Conservation (phyloP, 2,329 filamentous ascomycete species). For the Stagonosporopsis chrysanthemi region DNA sequence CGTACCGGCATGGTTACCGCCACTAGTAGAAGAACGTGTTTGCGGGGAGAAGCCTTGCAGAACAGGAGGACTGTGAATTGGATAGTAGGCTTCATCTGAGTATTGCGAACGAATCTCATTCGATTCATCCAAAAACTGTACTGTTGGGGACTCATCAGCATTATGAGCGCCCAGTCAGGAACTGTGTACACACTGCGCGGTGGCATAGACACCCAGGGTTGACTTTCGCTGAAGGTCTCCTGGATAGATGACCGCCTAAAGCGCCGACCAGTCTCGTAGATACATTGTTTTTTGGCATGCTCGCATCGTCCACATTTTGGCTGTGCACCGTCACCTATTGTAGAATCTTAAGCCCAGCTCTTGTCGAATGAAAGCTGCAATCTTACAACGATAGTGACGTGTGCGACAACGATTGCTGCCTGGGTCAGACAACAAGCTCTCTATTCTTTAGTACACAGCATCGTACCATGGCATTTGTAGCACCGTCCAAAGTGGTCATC, state of each 20-base stretch:
- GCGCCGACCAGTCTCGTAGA: conserved; percentile 46
- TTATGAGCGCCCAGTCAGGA: not conserved
- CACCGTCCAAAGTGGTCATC: conserved; percentile 11
- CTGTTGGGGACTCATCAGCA: conserved; percentile 30
- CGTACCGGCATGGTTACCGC: conserved; percentile 24
- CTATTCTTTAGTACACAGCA: not conserved
- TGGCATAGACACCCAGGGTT: conserved; percentile 48
- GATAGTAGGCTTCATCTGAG: conserved; percentile 29
- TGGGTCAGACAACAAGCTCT: conserved; percentile 23
- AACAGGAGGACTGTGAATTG: conserved; percentile 23
- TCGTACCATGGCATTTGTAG: conserved; percentile 47
- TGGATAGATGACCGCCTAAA: conserved; percentile 48
- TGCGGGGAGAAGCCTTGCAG: conserved; percentile 18
- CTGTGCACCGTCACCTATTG: conserved; percentile 46
- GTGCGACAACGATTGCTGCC: conserved; percentile 48
- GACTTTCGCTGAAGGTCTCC: conserved; percentile 38
- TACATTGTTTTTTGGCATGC: conserved; percentile 42
- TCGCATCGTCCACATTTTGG: conserved; percentile 45
- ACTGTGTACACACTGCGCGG: conserved; percentile 35
- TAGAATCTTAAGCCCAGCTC: conserved; percentile 22
- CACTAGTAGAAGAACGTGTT: conserved; percentile 24
- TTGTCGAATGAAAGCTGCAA: not conserved
- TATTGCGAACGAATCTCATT: conserved; percentile 44
- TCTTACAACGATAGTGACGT: conserved; percentile 49
- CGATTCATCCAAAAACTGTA: conserved; percentile 49